Conservation (phyloP, 2,329 filamentous ascomycete genomes). For the Stemphylium beticola region DNA sequence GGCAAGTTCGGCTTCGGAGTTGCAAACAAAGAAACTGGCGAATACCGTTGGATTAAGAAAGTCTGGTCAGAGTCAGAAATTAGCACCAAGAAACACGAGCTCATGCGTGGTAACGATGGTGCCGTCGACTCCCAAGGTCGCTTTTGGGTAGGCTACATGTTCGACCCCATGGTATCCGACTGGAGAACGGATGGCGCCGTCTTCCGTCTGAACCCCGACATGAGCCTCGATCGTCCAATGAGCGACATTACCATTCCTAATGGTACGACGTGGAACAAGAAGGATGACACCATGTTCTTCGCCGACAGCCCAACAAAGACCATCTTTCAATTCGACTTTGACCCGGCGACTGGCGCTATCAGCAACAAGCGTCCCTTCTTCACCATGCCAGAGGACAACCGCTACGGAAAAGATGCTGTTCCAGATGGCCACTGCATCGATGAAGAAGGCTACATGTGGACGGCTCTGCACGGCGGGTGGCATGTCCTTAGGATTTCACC, state of each 20-base stretch:
- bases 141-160: slow-evolving; percentile 89
- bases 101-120: slow-evolving; percentile 78
- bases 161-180: slow-evolving; percentile 71
- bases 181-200: slow-evolving; percentile 69
- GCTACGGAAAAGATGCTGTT: slow-evolving; percentile 54
- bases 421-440: slow-evolving; percentile 90
- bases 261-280: slow-evolving; percentile 79
- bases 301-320: slow-evolving; percentile 76
- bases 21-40: slow-evolving; percentile 67
- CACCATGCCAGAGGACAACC: slow-evolving; percentile 64
- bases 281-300: slow-evolving; percentile 78
- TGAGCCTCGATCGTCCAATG: slow-evolving; percentile 65
- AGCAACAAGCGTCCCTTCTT: slow-evolving; percentile 76
- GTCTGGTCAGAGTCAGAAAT: slow-evolving; percentile 61
- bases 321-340: slow-evolving; percentile 79
- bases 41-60: slow-evolving; percentile 63
- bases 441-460: slow-evolving; percentile 85
- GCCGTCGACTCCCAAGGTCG: slow-evolving; percentile 78
- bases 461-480: slow-evolving; percentile 79
- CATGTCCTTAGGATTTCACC: slow-evolving; percentile 77
- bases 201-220: slow-evolving; percentile 71
- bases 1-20: slow-evolving; percentile 84
- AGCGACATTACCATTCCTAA: slow-evolving; percentile 79
- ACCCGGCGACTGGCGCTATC: slow-evolving; percentile 66
- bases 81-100: slow-evolving; percentile 52